phyloP scores from a whole-genome alignment of 1,284 basidiomycete genomes.

The Ceratobasidium sp. region DNA sequence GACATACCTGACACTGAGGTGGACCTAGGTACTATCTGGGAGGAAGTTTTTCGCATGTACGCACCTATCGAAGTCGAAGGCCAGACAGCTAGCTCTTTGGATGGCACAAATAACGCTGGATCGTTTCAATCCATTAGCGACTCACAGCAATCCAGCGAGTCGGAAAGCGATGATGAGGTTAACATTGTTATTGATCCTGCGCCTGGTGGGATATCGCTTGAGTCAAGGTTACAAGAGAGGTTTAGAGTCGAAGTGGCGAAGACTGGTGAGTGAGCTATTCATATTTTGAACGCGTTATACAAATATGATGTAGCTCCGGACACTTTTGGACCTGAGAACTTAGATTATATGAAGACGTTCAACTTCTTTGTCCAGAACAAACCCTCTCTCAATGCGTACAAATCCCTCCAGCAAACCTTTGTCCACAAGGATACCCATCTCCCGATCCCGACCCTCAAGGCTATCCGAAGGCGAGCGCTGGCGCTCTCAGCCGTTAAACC shows the following conservation, averaged over 20 bases:
- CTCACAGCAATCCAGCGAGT: background rate
- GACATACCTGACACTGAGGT: background rate
- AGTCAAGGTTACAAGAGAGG: background rate
- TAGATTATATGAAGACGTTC: background rate
- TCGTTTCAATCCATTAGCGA: background rate
- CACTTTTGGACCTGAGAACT: background rate
- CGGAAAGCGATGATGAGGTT: background rate
- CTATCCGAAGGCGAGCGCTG: too few species aligned
- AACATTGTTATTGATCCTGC: background rate
- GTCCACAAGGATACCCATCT: background rate
- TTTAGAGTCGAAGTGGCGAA: background rate
- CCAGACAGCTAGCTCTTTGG: background rate
- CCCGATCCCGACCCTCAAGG: too few species aligned
- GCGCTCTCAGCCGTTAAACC: too few species aligned
- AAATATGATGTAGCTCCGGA: background rate
- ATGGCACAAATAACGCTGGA: background rate
- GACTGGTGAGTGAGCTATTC: background rate
- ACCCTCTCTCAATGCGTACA: background rate
- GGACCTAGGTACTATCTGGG: background rate
- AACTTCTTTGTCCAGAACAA: constrained; percentile 10
- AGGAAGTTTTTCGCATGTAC: background rate
- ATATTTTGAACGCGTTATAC: background rate
- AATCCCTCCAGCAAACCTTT: background rate
- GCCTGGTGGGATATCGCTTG: background rate
- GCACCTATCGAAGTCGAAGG: background rate